phyloP scores from a whole-genome alignment of 257 asterid genomes.

The Buddleja alternifolia region DNA sequence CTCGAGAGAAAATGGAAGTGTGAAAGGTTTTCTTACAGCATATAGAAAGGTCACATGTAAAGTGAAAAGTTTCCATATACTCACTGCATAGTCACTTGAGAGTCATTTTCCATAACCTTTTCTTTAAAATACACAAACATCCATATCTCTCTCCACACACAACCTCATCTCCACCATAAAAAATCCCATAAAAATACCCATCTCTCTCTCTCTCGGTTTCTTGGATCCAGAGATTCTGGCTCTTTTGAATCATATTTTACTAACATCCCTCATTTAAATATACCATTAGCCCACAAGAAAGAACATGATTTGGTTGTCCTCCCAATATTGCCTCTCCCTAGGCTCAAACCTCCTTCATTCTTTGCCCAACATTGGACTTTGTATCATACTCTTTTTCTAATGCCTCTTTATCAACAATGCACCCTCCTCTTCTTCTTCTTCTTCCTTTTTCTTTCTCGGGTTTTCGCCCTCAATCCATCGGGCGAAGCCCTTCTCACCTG shows the following conservation, averaged over 20 bases:
- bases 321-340: slow-evolving; percentile 25
- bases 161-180: slow-evolving; percentile 6
- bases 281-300: slow-evolving; percentile 19
- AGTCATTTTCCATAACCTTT: not conserved
- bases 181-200: slow-evolving; percentile 26
- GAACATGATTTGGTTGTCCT: slow-evolving; percentile 30
- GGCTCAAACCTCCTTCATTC: slow-evolving; percentile 4
- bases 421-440: slow-evolving; percentile 21
- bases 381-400: slow-evolving; percentile 4
- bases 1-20: not conserved
- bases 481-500: slow-evolving; percentile 54
- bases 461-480: slow-evolving; percentile 44
- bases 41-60: slow-evolving; percentile 9
- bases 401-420: slow-evolving; percentile 13
- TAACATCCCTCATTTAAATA: slow-evolving; percentile 1
- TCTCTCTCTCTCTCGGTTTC: slow-evolving; percentile 21
- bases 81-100: not conserved
- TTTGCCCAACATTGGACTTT: slow-evolving; percentile 24
- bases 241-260: slow-evolving; percentile 6
- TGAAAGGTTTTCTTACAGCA: not conserved
- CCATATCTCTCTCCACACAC: slow-evolving; percentile 21
- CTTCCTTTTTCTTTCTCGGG: slow-evolving; percentile 13
- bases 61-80: slow-evolving; percentile 6
- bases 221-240: slow-evolving; percentile 35
- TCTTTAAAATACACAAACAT: slow-evolving; percentile 7